Evolutionary conservation across 1,284 basidiomycete genomes (phyloP), one percentile per base, ranked within the genome.

Genomic region (Apiotrichum sp.): DNA sequence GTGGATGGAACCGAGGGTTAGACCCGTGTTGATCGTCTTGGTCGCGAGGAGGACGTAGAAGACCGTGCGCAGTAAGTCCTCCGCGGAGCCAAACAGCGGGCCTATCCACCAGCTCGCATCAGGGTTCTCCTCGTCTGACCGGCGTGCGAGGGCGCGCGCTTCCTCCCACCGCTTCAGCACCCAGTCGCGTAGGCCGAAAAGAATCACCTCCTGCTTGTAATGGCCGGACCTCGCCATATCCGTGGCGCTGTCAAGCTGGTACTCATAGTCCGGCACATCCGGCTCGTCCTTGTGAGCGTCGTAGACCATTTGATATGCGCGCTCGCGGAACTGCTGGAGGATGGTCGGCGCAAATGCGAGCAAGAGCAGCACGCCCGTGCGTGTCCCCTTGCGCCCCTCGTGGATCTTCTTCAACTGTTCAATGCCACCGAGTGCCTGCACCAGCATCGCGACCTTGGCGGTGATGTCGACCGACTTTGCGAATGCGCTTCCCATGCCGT

Each of bases 121-220:
- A 13, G 22, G 44, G 9, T 32, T 3, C 36, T 11, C 36, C 16
- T 10, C 8, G 14, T 42, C 11, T 10, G 39, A 4, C 51, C 47
- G 38, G 9, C 22, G n/a, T 10, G 6, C 5, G 2, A n/a, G 47
- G 32, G 32, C 35, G 34, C 47, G 47, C 22, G 52, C 52, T 39
- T 31, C 40, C 22, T 84, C 80, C 88, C 88, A 91, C 2, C 82
- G 82, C 52, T 81, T 79, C 57, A 90, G 74, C 55, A 90, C 84
- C 89, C 88, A 91, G 40, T 87, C 84, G 16, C 83, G 84, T 8
- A 91, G 79, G 6, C 87, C 87, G 68, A 89, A 91, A 9, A 91
- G 77, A 36, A 85, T 79, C 13, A 89, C 80, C 71, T 91, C 88
- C 22, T 86, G 47, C 46, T 52, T 52, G 50, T 49, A 44, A 36